Percentiles rank a stretch among this genome's conserved stretches.
Conservation (phyloP, 345 rosid species). For the Cardamine occulta region DNA sequence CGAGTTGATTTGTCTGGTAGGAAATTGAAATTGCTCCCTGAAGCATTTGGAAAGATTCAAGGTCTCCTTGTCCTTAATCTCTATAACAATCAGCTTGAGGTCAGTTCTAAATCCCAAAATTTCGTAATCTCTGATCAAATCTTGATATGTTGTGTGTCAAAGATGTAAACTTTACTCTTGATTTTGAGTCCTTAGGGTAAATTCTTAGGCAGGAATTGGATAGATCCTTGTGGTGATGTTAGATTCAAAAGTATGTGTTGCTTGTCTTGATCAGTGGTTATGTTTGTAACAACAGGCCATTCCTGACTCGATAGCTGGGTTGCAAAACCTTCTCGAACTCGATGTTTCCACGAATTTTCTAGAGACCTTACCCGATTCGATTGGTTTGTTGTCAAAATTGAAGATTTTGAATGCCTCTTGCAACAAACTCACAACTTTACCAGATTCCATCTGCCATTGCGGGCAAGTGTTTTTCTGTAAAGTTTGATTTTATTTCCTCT, state of each 20-base stretch:
- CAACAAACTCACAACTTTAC: slow-evolving; percentile 74
- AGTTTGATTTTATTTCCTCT: not conserved
- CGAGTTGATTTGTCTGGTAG: slow-evolving; percentile 69
- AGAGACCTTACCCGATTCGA: slow-evolving; percentile 76
- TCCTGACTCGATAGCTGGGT: slow-evolving; percentile 91
- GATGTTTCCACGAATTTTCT: slow-evolving; percentile 75
- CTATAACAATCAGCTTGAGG: slow-evolving; percentile 79
- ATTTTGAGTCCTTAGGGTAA: not conserved
- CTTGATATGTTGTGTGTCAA: slow-evolving; percentile 13
- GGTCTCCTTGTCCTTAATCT: slow-evolving; percentile 69
- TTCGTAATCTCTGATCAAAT: not conserved
- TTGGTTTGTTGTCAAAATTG: slow-evolving; percentile 70
- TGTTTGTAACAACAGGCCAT: slow-evolving; percentile 63
- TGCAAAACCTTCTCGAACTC: slow-evolving; percentile 75
- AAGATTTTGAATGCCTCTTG: slow-evolving; percentile 71
- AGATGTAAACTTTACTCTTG: not conserved
- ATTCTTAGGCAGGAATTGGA: not conserved
- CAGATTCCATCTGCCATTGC: slow-evolving; percentile 79
- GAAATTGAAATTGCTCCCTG: slow-evolving; percentile 67
- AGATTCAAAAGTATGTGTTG: not conserved
- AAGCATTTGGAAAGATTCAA: slow-evolving; percentile 74
- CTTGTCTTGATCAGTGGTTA: slow-evolving; percentile 21
- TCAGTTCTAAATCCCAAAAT: slow-evolving; percentile 30
- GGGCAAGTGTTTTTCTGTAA: slow-evolving; percentile 51
- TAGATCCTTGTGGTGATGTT: not conserved